phyloP scores from a whole-genome alignment of 2,329 filamentous ascomycete species.

The Neopestalotiopsis rosae region DNA sequence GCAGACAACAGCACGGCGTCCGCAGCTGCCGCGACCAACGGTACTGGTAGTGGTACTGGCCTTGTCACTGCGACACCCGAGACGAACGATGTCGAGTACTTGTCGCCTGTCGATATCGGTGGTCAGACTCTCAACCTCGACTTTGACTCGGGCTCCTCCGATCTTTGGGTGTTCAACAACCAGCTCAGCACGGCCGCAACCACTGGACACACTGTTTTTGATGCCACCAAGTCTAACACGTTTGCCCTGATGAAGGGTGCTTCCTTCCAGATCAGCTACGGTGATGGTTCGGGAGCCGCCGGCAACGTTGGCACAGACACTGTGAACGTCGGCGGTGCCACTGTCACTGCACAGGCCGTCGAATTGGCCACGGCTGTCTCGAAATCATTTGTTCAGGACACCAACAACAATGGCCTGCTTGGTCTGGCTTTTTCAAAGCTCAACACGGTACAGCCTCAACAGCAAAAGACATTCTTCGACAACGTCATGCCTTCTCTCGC shows the following conservation, averaged over 20 bases:
- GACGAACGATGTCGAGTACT: conserved; percentile 37
- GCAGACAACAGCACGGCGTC: conserved; percentile 18
- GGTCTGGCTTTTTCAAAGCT: conserved; percentile 40
- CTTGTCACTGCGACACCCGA: conserved; percentile 33
- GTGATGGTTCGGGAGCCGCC: conserved; percentile 40
- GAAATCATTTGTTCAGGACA: conserved; percentile 37
- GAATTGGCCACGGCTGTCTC: conserved; percentile 37
- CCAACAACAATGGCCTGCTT: conserved; percentile 36
- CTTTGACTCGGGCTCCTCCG: conserved; percentile 41
- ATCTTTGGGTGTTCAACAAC: conserved; percentile 42
- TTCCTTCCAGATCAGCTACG: conserved; percentile 38
- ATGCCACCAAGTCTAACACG: conserved; percentile 33
- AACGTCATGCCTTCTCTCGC: conserved; percentile 35
- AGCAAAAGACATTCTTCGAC: conserved; percentile 42
- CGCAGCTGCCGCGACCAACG: conserved; percentile 18
- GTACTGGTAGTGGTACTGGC: conserved; percentile 31
- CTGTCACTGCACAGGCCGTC: conserved; percentile 36
- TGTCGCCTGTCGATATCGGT: conserved; percentile 39
- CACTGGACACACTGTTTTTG: conserved; percentile 34
- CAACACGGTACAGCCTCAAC: conserved; percentile 36
- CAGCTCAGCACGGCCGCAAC: conserved; percentile 33
- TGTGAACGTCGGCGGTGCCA: conserved; percentile 38
- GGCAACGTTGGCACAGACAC: conserved; percentile 40
- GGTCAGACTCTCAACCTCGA: conserved; percentile 39
- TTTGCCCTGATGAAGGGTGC: conserved; percentile 35